Evolutionary conservation across 805 yeast species (phyloP).

Genomic region (Babjeviella inositovora): DNA sequence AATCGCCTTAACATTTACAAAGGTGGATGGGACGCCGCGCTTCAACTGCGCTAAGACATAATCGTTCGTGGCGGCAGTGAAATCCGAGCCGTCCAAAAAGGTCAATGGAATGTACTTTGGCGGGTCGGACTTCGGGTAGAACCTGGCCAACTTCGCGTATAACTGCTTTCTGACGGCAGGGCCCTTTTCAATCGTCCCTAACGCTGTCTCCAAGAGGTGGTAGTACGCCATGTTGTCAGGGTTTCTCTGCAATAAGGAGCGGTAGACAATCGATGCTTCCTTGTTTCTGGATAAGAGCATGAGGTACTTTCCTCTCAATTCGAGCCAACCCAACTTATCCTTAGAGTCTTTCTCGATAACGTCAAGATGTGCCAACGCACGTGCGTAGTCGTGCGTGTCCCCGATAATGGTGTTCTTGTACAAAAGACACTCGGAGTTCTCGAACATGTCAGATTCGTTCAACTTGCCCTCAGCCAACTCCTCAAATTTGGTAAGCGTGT

Average conservation of each 20-base stretch:
- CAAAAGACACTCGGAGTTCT: constrained; percentile 67
- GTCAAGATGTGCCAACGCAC: constrained; percentile 45
- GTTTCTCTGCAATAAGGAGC: constrained; percentile 64
- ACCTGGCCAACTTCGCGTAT: constrained; percentile 45
- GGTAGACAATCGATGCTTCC: constrained; percentile 55
- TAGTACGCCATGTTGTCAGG: constrained; percentile 69
- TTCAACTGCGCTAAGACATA: constrained; percentile 50
- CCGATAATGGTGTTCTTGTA: constrained; percentile 56
- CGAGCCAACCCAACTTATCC: constrained; percentile 48
- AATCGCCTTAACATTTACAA: constrained; percentile 72
- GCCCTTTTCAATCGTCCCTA: constrained; percentile 33
- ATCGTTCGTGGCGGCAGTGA: constrained; percentile 23
- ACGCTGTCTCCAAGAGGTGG: constrained; percentile 43
- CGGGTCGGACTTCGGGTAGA: constrained; percentile 77
- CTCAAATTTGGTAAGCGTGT: constrained; percentile 63
- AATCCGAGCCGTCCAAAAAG: constrained; percentile 40
- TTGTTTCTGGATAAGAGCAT: constrained; percentile 34
- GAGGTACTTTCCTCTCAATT: constrained; percentile 50
- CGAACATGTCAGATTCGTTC: constrained; percentile 51
- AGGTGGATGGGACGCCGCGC: constrained; percentile 83
- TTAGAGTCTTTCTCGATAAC: constrained; percentile 20
- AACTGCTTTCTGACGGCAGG: constrained; percentile 33
- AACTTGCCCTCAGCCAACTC: constrained; percentile 53
- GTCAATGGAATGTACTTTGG: constrained; percentile 67
- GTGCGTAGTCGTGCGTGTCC: constrained; percentile 18